A percentile compares a stretch with the other conserved stretches of the same genome.
phyloP scores from a whole-genome alignment of 2,329 filamentous ascomycete genomes.

The Fusarium miscanthi region DNA sequence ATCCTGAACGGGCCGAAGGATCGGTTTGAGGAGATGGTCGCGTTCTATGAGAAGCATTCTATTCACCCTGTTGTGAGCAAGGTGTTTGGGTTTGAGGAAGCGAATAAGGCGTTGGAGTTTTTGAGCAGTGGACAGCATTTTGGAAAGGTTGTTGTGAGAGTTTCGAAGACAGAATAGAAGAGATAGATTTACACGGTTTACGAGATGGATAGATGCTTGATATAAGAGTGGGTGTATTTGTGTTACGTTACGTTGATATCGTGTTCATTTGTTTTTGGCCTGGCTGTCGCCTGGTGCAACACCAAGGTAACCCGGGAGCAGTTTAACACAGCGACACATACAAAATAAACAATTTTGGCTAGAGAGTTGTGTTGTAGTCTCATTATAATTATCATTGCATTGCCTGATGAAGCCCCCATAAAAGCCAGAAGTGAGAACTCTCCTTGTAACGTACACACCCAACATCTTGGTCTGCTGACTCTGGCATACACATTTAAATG shows the following conservation, averaged over 20 bases:
- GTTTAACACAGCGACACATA: accelerated
- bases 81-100: constrained; percentile 60
- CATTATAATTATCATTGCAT: background rate
- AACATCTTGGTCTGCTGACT: accelerated
- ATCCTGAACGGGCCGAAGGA: constrained; percentile 70
- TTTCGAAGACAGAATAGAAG: constrained; percentile 42
- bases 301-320: background rate
- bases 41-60: constrained; percentile 56
- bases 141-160: constrained; percentile 66
- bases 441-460: background rate
- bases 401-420: background rate
- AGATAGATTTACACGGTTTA: background rate
- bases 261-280: background rate
- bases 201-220: background rate
- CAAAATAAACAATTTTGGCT: accelerated
- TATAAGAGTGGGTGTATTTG: background rate
- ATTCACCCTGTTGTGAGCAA: constrained; percentile 61
- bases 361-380: background rate
- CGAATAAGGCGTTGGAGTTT: constrained; percentile 62
- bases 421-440: background rate
- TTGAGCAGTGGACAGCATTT: constrained; percentile 65
- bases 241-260: background rate
- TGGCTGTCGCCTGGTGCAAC: background rate
- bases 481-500: background rate
- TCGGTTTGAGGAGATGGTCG: constrained; percentile 65